Evolutionary conservation across 106 monocot species (phyloP).

Genomic region (Apostasia ramifera): DNA sequence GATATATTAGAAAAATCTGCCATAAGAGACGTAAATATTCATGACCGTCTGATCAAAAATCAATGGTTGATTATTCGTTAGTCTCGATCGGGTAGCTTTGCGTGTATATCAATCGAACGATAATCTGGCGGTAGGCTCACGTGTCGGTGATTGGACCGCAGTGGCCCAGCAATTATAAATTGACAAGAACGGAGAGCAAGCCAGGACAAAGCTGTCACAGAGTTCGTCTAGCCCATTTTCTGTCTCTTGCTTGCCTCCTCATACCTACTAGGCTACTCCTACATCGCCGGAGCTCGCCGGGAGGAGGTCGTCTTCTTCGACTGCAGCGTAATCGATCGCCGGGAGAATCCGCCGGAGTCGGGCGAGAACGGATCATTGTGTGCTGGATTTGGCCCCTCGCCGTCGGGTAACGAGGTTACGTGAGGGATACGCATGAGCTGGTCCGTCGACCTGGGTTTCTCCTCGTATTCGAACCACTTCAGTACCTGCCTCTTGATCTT

Average conservation of each 20-base stretch:
- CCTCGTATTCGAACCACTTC: conserved; percentile 71
- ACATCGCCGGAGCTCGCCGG: background rate
- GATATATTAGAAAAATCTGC: too few species aligned
- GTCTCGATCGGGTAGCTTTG: background rate
- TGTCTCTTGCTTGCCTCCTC: background rate
- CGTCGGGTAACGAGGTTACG: background rate
- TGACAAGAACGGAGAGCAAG: background rate
- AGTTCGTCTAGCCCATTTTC: background rate
- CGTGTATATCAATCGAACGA: background rate
- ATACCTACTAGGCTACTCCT: background rate
- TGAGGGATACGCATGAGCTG: conserved; percentile 73
- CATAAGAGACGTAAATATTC: too few species aligned
- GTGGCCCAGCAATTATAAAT: background rate
- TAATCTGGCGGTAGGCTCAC: background rate
- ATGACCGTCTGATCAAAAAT: background rate
- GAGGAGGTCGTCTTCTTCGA: background rate
- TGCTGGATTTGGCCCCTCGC: background rate
- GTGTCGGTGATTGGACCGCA: background rate
- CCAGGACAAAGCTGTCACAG: background rate
- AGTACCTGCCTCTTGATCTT: conserved; percentile 80
- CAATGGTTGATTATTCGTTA: background rate
- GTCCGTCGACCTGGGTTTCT: conserved; percentile 56
- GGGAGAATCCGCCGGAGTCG: background rate
- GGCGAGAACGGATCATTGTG: background rate
- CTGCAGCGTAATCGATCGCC: background rate